Evolutionary conservation across 495 filamentous ascomycete species (phyloP).

Genomic region (Penicillium pancosmium): DNA sequence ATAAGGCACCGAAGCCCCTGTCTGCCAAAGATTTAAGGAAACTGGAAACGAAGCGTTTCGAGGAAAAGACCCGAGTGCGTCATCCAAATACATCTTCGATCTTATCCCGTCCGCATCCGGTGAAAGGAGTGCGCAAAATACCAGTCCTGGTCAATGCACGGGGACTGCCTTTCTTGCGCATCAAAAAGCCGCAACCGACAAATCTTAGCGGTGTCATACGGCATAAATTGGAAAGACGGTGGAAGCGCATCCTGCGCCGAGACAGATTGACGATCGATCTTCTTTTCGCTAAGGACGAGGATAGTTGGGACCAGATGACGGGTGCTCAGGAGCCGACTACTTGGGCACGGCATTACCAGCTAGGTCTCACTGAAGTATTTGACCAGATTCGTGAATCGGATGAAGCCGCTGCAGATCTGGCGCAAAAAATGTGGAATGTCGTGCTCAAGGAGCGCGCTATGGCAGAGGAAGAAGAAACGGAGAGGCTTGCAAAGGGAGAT

Average conservation of each 20-base stretch:
- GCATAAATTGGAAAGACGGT: conserved; percentile 50
- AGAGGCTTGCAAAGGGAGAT: conserved; percentile 10
- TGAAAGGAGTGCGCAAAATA: conserved; percentile 58
- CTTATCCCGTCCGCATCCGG: conserved; percentile 47
- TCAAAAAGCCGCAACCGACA: conserved; percentile 68
- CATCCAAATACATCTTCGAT: conserved; percentile 45
- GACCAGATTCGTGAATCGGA: conserved; percentile 29
- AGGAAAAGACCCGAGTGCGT: conserved; percentile 32
- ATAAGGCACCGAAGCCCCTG: conserved; percentile 19
- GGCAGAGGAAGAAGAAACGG: conserved; percentile 34
- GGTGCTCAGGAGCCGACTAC: conserved; percentile 16
- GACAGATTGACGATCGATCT: conserved; percentile 36
- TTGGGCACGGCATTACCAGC: conserved; percentile 29
- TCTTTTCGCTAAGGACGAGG: conserved; percentile 56
- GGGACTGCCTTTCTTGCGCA: conserved; percentile 68
- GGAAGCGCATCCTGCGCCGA: conserved; percentile 33
- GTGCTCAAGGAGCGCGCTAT: conserved; percentile 46
- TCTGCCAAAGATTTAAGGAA: conserved; percentile 30
- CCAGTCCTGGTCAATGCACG: conserved; percentile 61
- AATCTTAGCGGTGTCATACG: conserved; percentile 59
- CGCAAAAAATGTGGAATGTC: conserved; percentile 45
- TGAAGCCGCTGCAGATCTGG: conserved; percentile 29
- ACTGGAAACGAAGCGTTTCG: conserved; percentile 27
- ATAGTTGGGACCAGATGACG: conserved; percentile 57
- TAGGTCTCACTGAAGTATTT: conserved; percentile 22